These are phyloP conservation scores for Bombardia bombarda DNA, from an alignment of 495 filamentous ascomycete genomes.

Conservation along the genomic window DNA sequence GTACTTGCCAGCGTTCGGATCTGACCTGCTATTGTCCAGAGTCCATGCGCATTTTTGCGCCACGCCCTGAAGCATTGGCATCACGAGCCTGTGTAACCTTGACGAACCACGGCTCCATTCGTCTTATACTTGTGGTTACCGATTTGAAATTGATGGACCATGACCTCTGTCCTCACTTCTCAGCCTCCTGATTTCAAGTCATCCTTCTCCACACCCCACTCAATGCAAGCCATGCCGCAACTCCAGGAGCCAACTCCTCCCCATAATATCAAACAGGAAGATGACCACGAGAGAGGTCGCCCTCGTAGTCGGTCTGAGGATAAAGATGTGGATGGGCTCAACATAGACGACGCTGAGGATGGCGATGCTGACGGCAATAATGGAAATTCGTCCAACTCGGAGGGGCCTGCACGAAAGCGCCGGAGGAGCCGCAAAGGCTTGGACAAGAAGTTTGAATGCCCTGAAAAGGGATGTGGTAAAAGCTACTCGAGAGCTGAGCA, in stretches of 20 bases:
- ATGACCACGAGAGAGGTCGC: slow-evolving; percentile 37
- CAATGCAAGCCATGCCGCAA: slow-evolving; percentile 33
- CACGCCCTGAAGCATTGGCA: slow-evolving; percentile 2
- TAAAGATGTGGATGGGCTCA: slow-evolving; percentile 33
- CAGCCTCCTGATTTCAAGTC: slow-evolving; percentile 32
- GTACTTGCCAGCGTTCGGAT: slow-evolving; percentile 4
- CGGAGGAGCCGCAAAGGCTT: slow-evolving; percentile 78
- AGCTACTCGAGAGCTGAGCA: slow-evolving; percentile 96
- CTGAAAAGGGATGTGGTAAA: slow-evolving; percentile 83
- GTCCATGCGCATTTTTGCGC: slow-evolving; percentile 11
- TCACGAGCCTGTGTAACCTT: slow-evolving; percentile 16
- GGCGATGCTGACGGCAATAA: slow-evolving; percentile 30
- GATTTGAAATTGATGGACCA: slow-evolving; percentile 25
- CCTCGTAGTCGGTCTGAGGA: slow-evolving; percentile 38
- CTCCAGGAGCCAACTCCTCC: slow-evolving; percentile 34
- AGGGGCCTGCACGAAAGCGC: slow-evolving; percentile 57
- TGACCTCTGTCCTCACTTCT: slow-evolving; percentile 40
- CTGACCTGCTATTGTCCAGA: slow-evolving; percentile 16
- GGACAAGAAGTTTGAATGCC: slow-evolving; percentile 94
- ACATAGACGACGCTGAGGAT: slow-evolving; percentile 29
- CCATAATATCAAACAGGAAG: slow-evolving; percentile 34
- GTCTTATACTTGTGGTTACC: slow-evolving; percentile 8
- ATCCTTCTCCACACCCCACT: slow-evolving; percentile 24
- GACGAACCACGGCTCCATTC: slow-evolving; percentile 8
- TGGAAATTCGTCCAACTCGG: slow-evolving; percentile 45